Evolutionary conservation across 164 flowering plant genomes (phyloP).

Genomic region (Berberis vulgaris): DNA sequence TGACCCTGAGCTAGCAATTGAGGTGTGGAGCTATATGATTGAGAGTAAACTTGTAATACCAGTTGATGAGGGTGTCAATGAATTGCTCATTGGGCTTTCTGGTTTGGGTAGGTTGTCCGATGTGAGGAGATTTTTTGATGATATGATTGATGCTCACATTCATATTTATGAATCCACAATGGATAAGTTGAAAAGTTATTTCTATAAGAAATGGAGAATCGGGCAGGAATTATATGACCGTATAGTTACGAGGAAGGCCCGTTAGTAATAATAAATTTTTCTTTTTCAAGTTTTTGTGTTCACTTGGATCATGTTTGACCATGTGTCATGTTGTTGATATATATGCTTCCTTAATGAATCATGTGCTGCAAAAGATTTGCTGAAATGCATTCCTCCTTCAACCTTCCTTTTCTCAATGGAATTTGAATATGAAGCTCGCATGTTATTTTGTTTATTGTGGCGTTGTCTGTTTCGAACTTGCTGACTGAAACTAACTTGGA

Average conservation of each 20-base stretch:
- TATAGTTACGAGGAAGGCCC: slow-evolving; percentile 45
- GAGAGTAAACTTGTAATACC: slow-evolving; percentile 33
- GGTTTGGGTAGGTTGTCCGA: slow-evolving; percentile 42
- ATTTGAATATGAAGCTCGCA: too few relatives aligned
- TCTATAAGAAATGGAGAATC: slow-evolving; percentile 38
- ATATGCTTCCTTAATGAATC: too few relatives aligned
- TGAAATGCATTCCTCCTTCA: too few relatives aligned
- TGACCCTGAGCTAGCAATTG: slow-evolving; percentile 60
- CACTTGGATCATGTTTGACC: too few relatives aligned
- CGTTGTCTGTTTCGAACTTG: too few relatives aligned
- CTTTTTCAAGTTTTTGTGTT: too few relatives aligned
- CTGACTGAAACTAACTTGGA: too few relatives aligned
- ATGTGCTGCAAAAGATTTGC: too few relatives aligned
- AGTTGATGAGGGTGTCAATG: slow-evolving; percentile 48
- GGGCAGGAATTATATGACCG: slow-evolving; percentile 37
- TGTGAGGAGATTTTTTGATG: slow-evolving; percentile 35
- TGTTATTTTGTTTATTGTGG: too few relatives aligned
- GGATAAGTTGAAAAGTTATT: slow-evolving; percentile 44
- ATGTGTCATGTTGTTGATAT: too few relatives aligned
- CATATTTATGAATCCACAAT: slow-evolving; percentile 50
- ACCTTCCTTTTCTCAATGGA: too few relatives aligned
- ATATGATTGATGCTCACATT: slow-evolving; percentile 50
- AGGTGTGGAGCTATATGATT: slow-evolving; percentile 58
- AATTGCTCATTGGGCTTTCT: slow-evolving; percentile 49
- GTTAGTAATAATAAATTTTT: not conserved